Evolutionary conservation across 1,139 yeast genomes (phyloP).

Genomic region (Debaryomyces psychrophilus): DNA sequence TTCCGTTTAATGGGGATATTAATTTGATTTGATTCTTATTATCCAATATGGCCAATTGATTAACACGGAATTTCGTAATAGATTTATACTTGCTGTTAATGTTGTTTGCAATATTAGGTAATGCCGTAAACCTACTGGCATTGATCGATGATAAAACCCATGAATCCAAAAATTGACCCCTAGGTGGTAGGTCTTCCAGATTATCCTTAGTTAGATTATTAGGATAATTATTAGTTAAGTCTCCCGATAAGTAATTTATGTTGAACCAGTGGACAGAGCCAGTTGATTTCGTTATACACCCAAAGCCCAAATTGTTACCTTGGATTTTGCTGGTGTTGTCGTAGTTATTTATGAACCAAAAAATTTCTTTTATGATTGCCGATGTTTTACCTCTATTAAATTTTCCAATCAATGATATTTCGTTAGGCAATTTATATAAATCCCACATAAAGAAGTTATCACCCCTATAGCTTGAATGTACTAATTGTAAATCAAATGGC

Average conservation of each 20-base stretch:
- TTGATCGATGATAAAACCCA: constrained; percentile 45
- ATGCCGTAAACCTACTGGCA: constrained; percentile 35
- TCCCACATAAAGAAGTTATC: constrained; percentile 71
- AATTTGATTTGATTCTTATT: constrained; percentile 41
- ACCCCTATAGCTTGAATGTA: constrained; percentile 62
- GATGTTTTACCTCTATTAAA: constrained; percentile 68
- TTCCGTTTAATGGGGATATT: constrained; percentile 49
- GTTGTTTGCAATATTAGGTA: constrained; percentile 30
- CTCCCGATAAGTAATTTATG: constrained; percentile 43
- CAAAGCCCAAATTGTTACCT: constrained; percentile 49
- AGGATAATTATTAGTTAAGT: constrained; percentile 33
- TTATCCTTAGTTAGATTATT: constrained; percentile 21
- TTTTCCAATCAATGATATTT: constrained; percentile 59
- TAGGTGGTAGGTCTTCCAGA: constrained; percentile 13
- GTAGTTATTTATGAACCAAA: constrained; percentile 51
- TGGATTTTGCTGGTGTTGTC: constrained; percentile 18
- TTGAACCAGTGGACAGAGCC: constrained; percentile 72
- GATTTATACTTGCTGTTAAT: constrained; percentile 14
- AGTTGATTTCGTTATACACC: constrained; percentile 55
- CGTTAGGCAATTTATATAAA: constrained; percentile 52
- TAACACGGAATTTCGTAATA: constrained; percentile 16
- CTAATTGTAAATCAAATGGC: constrained; percentile 62
- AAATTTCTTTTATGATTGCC: constrained; percentile 52
- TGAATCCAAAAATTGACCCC: constrained; percentile 34
- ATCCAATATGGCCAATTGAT: constrained; percentile 44